Percentiles rank a stretch among this genome's conserved stretches.
Conservation (phyloP, 345 rosid species). For the Gossypium arboreum region DNA sequence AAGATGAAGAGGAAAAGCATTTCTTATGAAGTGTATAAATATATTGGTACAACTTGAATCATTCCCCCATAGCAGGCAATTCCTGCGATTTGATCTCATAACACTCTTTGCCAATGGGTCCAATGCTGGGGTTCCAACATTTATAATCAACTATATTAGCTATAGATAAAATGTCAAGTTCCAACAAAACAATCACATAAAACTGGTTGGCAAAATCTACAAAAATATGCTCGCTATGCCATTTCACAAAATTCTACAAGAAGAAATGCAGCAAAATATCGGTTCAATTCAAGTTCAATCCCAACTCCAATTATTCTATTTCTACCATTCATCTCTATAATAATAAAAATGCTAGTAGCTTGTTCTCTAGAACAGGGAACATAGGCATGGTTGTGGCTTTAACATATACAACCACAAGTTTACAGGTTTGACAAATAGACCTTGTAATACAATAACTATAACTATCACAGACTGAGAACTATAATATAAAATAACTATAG, state of each 20-base stretch:
- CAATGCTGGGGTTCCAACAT: too few species aligned
- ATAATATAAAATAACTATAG: not conserved
- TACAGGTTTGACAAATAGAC: not conserved
- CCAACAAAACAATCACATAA: not conserved
- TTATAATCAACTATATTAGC: too few species aligned
- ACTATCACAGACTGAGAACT: not conserved
- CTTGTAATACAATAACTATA: not conserved
- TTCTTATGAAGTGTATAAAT: too few species aligned
- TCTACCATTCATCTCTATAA: not conserved
- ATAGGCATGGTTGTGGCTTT: not conserved
- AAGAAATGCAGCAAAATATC: not conserved
- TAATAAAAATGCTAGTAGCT: not conserved
- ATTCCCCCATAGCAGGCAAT: too few species aligned
- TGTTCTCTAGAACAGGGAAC: not conserved
- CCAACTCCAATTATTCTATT: not conserved
- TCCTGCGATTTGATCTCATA: too few species aligned
- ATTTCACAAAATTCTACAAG: too few species aligned
- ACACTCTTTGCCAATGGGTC: too few species aligned
- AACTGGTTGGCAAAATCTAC: not conserved
- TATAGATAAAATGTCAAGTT: too few species aligned
- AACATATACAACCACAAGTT: not conserved
- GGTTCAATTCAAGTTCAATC: not conserved
- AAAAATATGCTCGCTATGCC: too few species aligned
- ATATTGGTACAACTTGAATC: too few species aligned
- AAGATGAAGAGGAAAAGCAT: too few species aligned